phyloP scores from a whole-genome alignment of 1,284 basidiomycete genomes.

The Sanguinoderma infundibulare region DNA sequence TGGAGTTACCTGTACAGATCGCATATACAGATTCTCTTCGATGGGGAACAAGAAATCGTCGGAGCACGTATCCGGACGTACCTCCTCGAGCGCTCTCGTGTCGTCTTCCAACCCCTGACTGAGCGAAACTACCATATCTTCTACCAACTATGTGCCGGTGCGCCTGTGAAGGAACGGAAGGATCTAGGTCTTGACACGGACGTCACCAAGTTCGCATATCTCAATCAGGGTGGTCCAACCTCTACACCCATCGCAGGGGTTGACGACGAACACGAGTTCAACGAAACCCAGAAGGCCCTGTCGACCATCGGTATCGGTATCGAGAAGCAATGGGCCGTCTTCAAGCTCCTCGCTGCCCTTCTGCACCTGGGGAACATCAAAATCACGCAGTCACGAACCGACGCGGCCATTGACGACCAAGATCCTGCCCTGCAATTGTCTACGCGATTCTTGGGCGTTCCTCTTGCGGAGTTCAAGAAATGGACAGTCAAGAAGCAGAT shows the following conservation, averaged over 20 bases:
- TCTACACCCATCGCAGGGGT: conserved; percentile 91
- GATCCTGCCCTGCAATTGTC: conserved; percentile 85
- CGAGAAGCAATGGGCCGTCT: conserved; percentile 98
- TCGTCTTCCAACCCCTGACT: conserved; percentile 96
- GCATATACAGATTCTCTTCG: conserved; percentile 84
- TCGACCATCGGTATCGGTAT: conserved; percentile 97
- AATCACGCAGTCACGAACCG: conserved; percentile 81
- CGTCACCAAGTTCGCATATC: conserved; percentile 88
- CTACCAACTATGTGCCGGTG: conserved; percentile 98
- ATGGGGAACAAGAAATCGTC: conserved; percentile 94
- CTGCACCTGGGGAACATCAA: conserved; percentile 98
- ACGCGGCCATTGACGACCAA: conserved; percentile 85
- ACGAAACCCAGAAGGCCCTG: conserved; percentile 91
- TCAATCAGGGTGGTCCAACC: conserved; percentile 90
- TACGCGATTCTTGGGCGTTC: conserved; percentile 90
- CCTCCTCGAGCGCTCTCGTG: conserved; percentile 93
- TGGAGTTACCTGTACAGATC: conserved; percentile 18
- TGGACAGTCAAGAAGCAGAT: conserved; percentile 99
- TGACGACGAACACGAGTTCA: conserved; percentile 96
- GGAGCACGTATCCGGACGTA: conserved; percentile 98
- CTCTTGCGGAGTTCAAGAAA: conserved; percentile 94
- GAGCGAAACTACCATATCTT: conserved; percentile 99
- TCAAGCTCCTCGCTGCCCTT: conserved; percentile 91
- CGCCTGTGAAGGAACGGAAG: conserved; percentile 93
- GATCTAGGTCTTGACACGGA: conserved; percentile 90